These are phyloP conservation scores for Moniliophthora roreri DNA, from an alignment of 1,284 basidiomycete species.

Conservation along the genomic window DNA sequence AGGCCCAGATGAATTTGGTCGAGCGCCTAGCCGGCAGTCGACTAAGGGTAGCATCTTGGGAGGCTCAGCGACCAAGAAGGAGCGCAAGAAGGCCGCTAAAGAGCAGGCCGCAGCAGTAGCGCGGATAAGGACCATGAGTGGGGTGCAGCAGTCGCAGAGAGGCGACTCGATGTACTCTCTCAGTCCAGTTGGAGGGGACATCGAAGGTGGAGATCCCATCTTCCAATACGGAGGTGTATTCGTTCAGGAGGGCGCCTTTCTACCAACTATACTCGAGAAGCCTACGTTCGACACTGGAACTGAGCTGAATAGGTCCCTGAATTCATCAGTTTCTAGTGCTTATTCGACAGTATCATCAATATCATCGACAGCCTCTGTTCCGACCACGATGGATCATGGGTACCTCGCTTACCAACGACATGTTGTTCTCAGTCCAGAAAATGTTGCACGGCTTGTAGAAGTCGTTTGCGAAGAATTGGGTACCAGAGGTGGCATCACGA, in stretches of 20 bases:
- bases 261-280: conserved; percentile 1
- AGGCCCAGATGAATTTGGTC: conserved; percentile 63
- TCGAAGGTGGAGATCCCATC: not conserved
- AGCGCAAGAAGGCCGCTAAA: conserved; percentile 52
- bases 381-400: conserved; percentile 60
- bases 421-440: conserved; percentile 73
- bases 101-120: conserved; percentile 37
- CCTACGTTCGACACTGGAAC: not conserved
- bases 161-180: conserved; percentile 27
- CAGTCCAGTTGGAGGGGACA: conserved; percentile 21
- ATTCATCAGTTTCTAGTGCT: conserved; percentile 10
- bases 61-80: conserved; percentile 35
- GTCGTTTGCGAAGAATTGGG: conserved; percentile 73
- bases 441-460: conserved; percentile 69
- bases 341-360: conserved; percentile 27
- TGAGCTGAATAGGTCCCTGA: conserved; percentile 1
- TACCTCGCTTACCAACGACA: conserved; percentile 72
- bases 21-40: conserved; percentile 42
- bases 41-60: conserved; percentile 30
- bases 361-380: conserved; percentile 48
- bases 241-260: conserved; percentile 1
- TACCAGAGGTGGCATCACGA: conserved; percentile 77
- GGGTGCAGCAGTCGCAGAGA: conserved; percentile 16
- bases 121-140: conserved; percentile 36
- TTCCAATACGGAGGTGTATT: conserved; percentile 1